phyloP scores from a whole-genome alignment of 805 yeast genomes.

The Candida loeiensis region DNA sequence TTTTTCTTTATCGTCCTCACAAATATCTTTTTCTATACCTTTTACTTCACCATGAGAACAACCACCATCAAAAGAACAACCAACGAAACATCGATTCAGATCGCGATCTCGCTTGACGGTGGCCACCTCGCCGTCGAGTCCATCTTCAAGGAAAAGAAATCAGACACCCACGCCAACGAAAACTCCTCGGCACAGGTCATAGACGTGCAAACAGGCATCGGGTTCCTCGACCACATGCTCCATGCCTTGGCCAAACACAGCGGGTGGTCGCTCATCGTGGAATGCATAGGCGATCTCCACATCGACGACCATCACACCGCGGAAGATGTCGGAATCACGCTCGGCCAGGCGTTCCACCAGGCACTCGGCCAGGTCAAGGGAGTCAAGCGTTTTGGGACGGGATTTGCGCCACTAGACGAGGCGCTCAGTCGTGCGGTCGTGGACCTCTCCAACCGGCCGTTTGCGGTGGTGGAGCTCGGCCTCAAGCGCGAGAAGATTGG shows the following conservation, averaged over 20 bases:
- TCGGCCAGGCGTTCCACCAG: constrained; percentile 83
- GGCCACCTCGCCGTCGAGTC: constrained; percentile 68
- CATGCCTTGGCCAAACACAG: constrained; percentile 96
- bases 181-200: constrained; percentile 68
- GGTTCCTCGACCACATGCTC: constrained; percentile 95
- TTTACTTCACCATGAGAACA: constrained; percentile 12
- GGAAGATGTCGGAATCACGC: constrained; percentile 91
- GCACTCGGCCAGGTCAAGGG: constrained; percentile 90
- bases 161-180: constrained; percentile 59
- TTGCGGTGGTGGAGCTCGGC: constrained; percentile 84
- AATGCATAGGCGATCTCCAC: constrained; percentile 90
- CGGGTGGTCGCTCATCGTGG: constrained; percentile 90
- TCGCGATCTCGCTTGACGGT: constrained; percentile 80
- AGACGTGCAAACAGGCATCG: constrained; percentile 84
- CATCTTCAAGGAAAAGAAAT: constrained; percentile 38
- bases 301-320: constrained; percentile 97
- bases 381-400: constrained; percentile 87
- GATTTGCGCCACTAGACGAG: constrained; percentile 95
- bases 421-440: constrained; percentile 95
- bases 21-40: background rate
- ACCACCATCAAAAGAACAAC: constrained; percentile 68
- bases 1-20: background rate
- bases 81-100: constrained; percentile 90
- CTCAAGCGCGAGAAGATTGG: constrained; percentile 92
- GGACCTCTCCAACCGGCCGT: constrained; percentile 90